Conservation (phyloP, 2,329 filamentous ascomycete genomes). For the Talaromyces sp. region DNA sequence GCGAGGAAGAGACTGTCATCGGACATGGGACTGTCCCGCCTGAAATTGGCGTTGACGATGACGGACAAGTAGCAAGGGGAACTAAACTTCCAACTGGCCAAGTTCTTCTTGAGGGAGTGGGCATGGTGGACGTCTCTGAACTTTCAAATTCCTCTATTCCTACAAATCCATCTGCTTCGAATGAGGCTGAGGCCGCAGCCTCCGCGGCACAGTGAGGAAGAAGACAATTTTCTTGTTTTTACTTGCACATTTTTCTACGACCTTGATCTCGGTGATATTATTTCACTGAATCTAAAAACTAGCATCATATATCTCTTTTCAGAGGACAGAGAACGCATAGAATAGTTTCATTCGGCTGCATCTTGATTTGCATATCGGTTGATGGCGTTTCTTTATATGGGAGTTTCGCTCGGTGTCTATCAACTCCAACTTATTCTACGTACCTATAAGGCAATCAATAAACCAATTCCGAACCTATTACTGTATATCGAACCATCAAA, state of each 20-base stretch:
- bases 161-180: background rate
- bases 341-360: background rate
- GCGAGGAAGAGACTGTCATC: conserved; percentile 44
- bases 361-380: background rate
- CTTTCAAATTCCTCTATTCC: background rate
- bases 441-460: background rate
- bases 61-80: conserved; percentile 3
- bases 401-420: background rate
- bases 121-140: conserved; percentile 36
- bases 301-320: background rate
- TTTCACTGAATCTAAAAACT: background rate
- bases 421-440: no score
- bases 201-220: background rate
- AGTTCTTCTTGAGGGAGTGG: conserved; percentile 39
- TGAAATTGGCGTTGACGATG: conserved; percentile 27
- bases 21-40: conserved; percentile 38
- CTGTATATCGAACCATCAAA: no score
- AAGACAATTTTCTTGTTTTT: background rate
- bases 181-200: background rate
- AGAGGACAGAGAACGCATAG: conserved; percentile 1
- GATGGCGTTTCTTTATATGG: background rate
- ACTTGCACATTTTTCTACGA: background rate
- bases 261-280: background rate
- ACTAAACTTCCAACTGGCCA: conserved; percentile 23
- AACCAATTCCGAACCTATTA: no score